A percentile compares a stretch with the other conserved stretches of the same genome.
Evolutionary conservation across 352 stramenopile genomes (phyloP).

Genomic region (Globisporangium recalcitrans): DNA sequence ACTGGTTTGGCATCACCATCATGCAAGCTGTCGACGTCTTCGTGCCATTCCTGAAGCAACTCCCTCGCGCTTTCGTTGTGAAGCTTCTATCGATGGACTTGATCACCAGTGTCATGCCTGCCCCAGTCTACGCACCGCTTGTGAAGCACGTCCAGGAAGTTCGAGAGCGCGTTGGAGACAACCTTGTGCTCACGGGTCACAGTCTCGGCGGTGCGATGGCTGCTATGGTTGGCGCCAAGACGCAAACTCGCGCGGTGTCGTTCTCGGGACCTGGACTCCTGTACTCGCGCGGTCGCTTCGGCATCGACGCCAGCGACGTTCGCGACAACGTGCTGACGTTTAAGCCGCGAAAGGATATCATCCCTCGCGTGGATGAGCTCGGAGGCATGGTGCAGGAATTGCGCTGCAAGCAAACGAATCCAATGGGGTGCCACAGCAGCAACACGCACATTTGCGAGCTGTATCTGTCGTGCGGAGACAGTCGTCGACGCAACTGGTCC

Average conservation of each 20-base stretch:
- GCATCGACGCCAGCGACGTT: constrained; percentile 48
- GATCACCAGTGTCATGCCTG: constrained; percentile 58
- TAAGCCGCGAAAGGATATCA: constrained; percentile 74
- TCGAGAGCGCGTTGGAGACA: constrained; percentile 37
- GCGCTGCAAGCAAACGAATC: constrained; percentile 59
- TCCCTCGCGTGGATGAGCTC: constrained; percentile 69
- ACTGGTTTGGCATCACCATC: constrained; percentile 83
- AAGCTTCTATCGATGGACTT: constrained; percentile 70
- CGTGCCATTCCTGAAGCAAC: constrained; percentile 79
- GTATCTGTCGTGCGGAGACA: constrained; percentile 67
- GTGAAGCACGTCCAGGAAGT: constrained; percentile 47
- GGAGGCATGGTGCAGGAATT: constrained; percentile 77
- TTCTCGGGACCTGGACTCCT: constrained; percentile 71
- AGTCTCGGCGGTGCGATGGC: constrained; percentile 73
- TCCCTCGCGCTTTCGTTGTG: constrained; percentile 64
- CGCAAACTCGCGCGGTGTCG: constrained; percentile 63
- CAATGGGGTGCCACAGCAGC: constrained; percentile 67
- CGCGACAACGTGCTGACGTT: constrained; percentile 79
- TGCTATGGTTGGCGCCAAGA: constrained; percentile 70
- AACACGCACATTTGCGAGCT: constrained; percentile 74
- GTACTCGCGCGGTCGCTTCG: constrained; percentile 71
- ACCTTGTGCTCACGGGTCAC: constrained; percentile 72
- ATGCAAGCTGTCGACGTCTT: constrained; percentile 82
- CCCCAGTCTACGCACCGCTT: constrained; percentile 52
- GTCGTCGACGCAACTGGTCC: constrained; percentile 55